Percentiles rank a stretch among this genome's conserved stretches.
Conservation (phyloP, 1,139 yeast genomes). For the Yamadazyma siamensis region DNA sequence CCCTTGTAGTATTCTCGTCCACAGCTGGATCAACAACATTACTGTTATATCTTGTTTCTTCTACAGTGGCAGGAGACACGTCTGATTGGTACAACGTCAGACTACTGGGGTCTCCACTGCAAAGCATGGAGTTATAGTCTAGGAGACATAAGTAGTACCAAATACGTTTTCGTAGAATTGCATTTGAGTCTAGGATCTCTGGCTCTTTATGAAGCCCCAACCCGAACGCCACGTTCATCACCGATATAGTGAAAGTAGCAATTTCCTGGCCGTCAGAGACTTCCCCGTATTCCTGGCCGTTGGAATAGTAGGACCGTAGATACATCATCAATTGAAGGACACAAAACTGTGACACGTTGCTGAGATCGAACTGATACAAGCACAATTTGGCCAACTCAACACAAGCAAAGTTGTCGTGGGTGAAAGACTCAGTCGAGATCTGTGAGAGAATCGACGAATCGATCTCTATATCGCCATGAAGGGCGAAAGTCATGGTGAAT, state of each 20-base stretch:
- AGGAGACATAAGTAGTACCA: constrained; percentile 4
- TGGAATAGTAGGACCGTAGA: constrained; percentile 36
- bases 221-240: constrained; percentile 37
- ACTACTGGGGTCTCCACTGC: constrained; percentile 2
- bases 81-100: constrained; percentile 1
- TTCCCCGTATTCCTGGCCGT: constrained; percentile 51
- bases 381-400: constrained; percentile 38
- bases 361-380: constrained; percentile 33
- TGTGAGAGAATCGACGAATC: constrained; percentile 33
- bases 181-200: background rate
- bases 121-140: constrained; percentile 1
- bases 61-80: background rate
- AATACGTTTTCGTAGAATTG: constrained; percentile 2
- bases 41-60: background rate
- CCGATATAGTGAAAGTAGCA: constrained; percentile 27
- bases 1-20: background rate
- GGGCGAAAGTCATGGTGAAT: constrained; percentile 9
- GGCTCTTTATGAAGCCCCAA: constrained; percentile 46
- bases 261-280: constrained; percentile 44
- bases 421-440: too few relatives aligned
- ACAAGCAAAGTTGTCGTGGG: constrained; percentile 42
- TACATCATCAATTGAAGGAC: constrained; percentile 46
- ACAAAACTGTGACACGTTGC: constrained; percentile 35
- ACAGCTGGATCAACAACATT: background rate
- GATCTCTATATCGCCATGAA: constrained; percentile 28